A percentile compares a stretch with the other conserved stretches of the same genome.
Evolutionary conservation across 176 grass and related monocot species (phyloP).

Genomic region (Phoenix dactylifera): DNA sequence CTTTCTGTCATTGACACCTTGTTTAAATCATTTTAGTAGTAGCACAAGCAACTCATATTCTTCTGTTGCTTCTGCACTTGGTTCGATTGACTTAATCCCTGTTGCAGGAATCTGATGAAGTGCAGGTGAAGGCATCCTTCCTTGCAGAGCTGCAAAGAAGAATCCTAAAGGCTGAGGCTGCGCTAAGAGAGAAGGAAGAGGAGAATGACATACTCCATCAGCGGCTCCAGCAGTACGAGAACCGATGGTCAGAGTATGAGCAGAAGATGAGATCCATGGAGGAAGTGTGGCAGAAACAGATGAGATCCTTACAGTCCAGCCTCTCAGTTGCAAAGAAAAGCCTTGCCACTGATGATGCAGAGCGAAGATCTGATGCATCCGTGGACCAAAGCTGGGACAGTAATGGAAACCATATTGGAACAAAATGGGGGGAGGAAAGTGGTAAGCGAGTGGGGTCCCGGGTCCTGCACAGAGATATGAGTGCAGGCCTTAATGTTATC

Average conservation of each 20-base stretch:
- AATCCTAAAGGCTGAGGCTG: constrained; percentile 55
- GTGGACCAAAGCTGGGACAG: constrained; percentile 75
- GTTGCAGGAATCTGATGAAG: constrained; percentile 62
- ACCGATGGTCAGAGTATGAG: constrained; percentile 79
- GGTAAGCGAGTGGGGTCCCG: constrained; percentile 41
- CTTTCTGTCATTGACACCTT: too few relatives aligned
- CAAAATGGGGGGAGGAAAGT: constrained; percentile 20
- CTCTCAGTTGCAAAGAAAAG: constrained; percentile 76
- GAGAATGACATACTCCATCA: constrained; percentile 87
- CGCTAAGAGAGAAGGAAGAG: constrained; percentile 72
- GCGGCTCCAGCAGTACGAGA: constrained; percentile 77
- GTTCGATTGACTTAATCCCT: neutral
- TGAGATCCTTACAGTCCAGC: constrained; percentile 80
- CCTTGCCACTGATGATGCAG: constrained; percentile 65
- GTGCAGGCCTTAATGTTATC: constrained; percentile 44
- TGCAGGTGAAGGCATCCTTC: constrained; percentile 71
- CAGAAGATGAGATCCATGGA: constrained; percentile 98
- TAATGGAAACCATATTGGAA: constrained; percentile 21
- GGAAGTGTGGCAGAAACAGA: constrained; percentile 98
- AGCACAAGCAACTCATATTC: too few relatives aligned
- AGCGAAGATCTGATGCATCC: constrained; percentile 62
- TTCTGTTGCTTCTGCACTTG: neutral
- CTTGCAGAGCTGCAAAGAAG: constrained; percentile 78
- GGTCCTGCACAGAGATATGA: constrained; percentile 43
- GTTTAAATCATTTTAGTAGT: too few relatives aligned